phyloP scores from a whole-genome alignment of 2,329 filamentous ascomycete genomes.

The Fusarium palustre region DNA sequence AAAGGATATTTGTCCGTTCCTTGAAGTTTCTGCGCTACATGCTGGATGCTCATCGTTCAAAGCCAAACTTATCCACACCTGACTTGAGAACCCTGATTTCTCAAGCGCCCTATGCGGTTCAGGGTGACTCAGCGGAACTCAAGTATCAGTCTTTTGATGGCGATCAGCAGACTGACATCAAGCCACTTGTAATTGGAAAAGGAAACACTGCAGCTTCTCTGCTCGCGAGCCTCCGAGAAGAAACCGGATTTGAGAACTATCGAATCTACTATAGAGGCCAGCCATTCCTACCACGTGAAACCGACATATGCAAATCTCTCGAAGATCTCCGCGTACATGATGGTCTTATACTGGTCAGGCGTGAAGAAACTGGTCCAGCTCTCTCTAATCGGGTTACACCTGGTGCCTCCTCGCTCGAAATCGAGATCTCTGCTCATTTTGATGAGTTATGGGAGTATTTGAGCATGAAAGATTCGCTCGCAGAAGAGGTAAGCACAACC shows the following conservation, averaged over 20 bases:
- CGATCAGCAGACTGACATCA: conserved; percentile 68
- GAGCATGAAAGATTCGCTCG: conserved; percentile 75
- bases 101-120: conserved; percentile 62
- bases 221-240: conserved; percentile 72
- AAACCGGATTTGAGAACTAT: conserved; percentile 81
- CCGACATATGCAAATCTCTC: conserved; percentile 70
- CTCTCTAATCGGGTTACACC: conserved; percentile 60
- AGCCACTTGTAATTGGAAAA: conserved; percentile 72
- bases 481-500: conserved; percentile 67
- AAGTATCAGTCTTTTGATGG: conserved; percentile 81
- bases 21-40: conserved; percentile 76
- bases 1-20: conserved; percentile 75
- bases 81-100: conserved; percentile 67
- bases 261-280: conserved; percentile 77
- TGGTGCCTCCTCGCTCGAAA: conserved; percentile 74
- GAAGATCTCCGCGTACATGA: conserved; percentile 74
- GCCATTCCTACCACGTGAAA: conserved; percentile 70
- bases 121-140: conserved; percentile 74
- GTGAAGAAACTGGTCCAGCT: conserved; percentile 61
- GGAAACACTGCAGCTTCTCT: conserved; percentile 78
- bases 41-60: conserved; percentile 71
- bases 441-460: conserved; percentile 85
- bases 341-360: conserved; percentile 74
- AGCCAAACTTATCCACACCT: conserved; percentile 69
- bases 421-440: conserved; percentile 84